Percentiles rank a stretch among this genome's conserved stretches.
Conservation (phyloP, 305 asterid species). For the Fraxinus nigra region DNA sequence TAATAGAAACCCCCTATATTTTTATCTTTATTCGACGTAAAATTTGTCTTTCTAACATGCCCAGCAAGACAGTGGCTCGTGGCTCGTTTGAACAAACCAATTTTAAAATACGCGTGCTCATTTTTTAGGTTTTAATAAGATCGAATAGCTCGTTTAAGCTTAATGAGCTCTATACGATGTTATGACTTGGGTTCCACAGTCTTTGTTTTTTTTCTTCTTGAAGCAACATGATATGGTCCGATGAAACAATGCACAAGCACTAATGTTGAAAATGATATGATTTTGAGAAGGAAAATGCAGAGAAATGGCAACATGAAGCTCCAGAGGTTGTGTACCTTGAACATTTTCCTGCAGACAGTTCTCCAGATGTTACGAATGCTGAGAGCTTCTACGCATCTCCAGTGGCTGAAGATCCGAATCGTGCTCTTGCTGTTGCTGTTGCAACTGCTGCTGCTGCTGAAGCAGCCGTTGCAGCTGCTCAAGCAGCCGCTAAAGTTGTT, state of each 20-base stretch:
- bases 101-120: background rate
- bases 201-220: background rate
- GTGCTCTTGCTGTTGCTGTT: conserved; percentile 47
- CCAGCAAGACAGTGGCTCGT: background rate
- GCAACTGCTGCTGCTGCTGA: conserved; percentile 64
- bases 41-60: background rate
- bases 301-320: conserved; percentile 66
- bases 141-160: background rate
- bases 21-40: background rate
- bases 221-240: background rate
- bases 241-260: background rate
- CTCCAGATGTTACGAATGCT: conserved; percentile 60
- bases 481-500: conserved; percentile 59
- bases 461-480: conserved; percentile 61
- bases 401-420: conserved; percentile 34
- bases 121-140: background rate
- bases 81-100: background rate
- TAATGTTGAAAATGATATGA: background rate
- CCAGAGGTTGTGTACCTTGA: conserved; percentile 84
- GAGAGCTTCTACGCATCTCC: conserved; percentile 49
- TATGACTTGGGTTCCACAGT: background rate
- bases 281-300: conserved; percentile 55
- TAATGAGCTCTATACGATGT: background rate
- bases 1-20: background rate
- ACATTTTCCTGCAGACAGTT: conserved; percentile 80